A percentile compares a stretch with the other conserved stretches of the same genome.
Conservation (phyloP, 2,329 filamentous ascomycete species). For the Cordyceps farinosa region DNA sequence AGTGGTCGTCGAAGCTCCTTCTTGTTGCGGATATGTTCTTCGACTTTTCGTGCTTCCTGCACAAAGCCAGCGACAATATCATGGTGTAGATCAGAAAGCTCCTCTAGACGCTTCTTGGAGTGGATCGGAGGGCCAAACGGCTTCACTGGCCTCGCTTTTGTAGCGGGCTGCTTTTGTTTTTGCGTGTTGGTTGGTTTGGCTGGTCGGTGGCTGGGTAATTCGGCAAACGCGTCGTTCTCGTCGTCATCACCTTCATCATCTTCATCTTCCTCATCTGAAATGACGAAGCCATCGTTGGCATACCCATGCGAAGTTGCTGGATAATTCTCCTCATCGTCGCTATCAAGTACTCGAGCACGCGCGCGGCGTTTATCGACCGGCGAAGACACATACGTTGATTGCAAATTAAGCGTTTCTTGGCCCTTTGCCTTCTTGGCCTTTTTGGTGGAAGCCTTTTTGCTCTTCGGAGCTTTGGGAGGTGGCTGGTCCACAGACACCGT, state of each 20-base stretch:
- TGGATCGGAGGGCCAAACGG: conserved; percentile 57
- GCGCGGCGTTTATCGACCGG: conserved; percentile 40
- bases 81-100: conserved; percentile 57
- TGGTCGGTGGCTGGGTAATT: conserved; percentile 37
- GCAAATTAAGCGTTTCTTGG: conserved; percentile 39
- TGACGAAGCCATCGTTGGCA: conserved; percentile 47
- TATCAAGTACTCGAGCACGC: conserved; percentile 26
- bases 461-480: neutral
- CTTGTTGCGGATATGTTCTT: conserved; percentile 59
- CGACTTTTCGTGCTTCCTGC: conserved; percentile 54
- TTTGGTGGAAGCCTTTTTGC: conserved; percentile 26
- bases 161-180: conserved; percentile 4
- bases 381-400: conserved; percentile 50
- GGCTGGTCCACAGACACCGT: conserved; percentile 33
- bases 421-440: conserved; percentile 31
- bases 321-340: conserved; percentile 34
- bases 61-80: conserved; percentile 65
- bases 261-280: conserved; percentile 36
- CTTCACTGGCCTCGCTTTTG: conserved; percentile 19
- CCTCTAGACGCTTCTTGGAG: conserved; percentile 49
- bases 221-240: conserved; percentile 46
- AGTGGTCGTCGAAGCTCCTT: conserved; percentile 54
- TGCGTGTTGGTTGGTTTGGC: conserved; percentile 31
- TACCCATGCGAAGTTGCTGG: conserved; percentile 44
- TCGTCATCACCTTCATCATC: conserved; percentile 40